These are phyloP conservation scores for Botrytis porri DNA, from an alignment of 2,329 filamentous ascomycete genomes.

Conservation along the genomic window DNA sequence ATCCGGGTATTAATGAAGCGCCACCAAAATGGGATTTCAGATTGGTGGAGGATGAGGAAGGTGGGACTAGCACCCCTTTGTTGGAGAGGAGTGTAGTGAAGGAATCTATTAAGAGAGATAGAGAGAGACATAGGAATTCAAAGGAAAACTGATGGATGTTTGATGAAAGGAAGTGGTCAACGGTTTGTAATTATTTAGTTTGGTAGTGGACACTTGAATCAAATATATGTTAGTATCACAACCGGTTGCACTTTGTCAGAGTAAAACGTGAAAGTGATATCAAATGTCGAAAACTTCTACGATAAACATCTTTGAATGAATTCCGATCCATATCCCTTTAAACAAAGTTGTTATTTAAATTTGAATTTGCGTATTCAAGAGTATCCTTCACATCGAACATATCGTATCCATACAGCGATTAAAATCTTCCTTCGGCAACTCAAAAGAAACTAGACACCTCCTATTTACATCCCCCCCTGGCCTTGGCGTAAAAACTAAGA, in stretches of 20 bases:
- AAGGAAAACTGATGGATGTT: background rate
- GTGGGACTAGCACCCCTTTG: conserved; percentile 26
- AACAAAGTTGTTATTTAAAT: background rate
- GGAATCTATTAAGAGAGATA: conserved; percentile 31
- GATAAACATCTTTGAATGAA: background rate
- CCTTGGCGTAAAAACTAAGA: background rate
- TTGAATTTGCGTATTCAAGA: background rate
- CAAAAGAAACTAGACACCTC: background rate
- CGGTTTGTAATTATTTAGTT: background rate
- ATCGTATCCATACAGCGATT: background rate
- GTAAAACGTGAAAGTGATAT: background rate
- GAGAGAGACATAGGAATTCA: conserved; percentile 26
- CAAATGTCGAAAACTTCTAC: background rate
- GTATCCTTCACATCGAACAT: background rate
- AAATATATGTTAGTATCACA: background rate
- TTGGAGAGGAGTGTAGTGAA: conserved; percentile 32
- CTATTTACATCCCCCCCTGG: background rate
- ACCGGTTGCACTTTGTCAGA: background rate
- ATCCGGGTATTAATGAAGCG: conserved; percentile 67
- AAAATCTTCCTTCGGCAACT: background rate
- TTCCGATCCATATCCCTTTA: background rate
- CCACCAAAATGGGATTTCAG: conserved; percentile 35
- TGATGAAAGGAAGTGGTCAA: too few species aligned
- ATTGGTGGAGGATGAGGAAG: conserved; percentile 23
- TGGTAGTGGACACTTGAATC: background rate